These are phyloP conservation scores for Colletotrichum caudatum DNA, from an alignment of 2,329 filamentous ascomycete genomes.

Conservation along the genomic window DNA sequence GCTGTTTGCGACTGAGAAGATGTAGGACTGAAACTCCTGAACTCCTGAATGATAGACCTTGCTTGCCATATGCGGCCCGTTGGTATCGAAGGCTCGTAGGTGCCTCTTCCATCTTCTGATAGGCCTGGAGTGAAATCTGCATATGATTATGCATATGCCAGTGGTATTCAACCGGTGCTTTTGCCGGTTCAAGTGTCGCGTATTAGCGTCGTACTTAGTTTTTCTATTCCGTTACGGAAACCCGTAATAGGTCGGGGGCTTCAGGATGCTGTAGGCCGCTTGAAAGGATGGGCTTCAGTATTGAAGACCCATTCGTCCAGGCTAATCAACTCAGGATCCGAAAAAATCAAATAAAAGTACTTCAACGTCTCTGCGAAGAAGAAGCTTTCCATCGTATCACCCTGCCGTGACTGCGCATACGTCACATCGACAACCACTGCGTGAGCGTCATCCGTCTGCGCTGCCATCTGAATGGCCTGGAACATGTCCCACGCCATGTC, in stretches of 20 bases:
- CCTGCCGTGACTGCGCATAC: conserved; percentile 56
- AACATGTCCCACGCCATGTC: conserved; percentile 69
- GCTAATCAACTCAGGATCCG: conserved; percentile 70
- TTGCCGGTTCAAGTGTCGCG: neutral
- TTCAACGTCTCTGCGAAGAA: conserved; percentile 82
- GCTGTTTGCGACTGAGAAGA: neutral
- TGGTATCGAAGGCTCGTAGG: conserved; percentile 3
- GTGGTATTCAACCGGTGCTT: neutral
- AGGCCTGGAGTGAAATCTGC: neutral
- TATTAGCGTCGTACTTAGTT: conserved; percentile 20
- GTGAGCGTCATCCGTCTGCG: conserved; percentile 60
- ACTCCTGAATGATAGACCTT: neutral
- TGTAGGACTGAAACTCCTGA: neutral
- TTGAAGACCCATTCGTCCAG: conserved; percentile 76
- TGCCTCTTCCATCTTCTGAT: conserved; percentile 6
- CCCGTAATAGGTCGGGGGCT: neutral
- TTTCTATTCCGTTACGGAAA: neutral
- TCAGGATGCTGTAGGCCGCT: conserved; percentile 27
- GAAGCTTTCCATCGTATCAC: conserved; percentile 67
- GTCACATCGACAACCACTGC: conserved; percentile 65
- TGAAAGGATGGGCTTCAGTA: conserved; percentile 64
- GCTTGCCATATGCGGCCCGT: neutral
- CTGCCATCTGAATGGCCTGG: conserved; percentile 58
- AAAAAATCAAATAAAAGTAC: conserved; percentile 81
- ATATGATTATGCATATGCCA: neutral